Conservation (phyloP, 108 stramenopile species). For the Aureococcus anophagefferens region DNA sequence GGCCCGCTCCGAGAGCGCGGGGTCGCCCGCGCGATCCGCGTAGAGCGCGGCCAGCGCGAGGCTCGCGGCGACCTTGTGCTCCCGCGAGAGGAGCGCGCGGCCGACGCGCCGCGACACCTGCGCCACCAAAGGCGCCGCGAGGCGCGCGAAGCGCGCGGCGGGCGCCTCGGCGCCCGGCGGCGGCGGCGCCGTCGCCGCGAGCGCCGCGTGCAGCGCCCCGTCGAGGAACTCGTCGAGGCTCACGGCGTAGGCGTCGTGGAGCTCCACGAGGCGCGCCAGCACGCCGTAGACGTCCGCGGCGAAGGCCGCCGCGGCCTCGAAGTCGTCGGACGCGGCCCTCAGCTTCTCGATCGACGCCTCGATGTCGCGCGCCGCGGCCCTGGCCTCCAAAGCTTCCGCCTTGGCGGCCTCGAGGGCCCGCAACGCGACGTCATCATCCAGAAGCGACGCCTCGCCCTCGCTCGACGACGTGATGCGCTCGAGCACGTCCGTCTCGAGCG, state of each 20-base stretch:
- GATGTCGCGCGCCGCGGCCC: conserved; percentile 84
- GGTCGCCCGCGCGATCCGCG: too few species aligned
- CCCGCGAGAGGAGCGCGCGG: not conserved
- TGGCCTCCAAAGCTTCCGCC: conserved; percentile 71
- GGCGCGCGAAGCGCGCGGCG: not conserved
- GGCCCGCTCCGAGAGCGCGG: too few species aligned
- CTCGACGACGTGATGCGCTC: conserved; percentile 62
- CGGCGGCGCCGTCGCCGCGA: conserved; percentile 1
- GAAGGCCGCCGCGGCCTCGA: conserved; percentile 31
- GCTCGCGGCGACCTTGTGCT: not conserved
- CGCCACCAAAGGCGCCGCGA: not conserved
- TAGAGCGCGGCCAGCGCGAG: too few species aligned
- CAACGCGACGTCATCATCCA: conserved; percentile 89
- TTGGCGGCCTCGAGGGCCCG: conserved; percentile 89
- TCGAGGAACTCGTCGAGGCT: conserved; percentile 22
- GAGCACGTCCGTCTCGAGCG: conserved; percentile 91
- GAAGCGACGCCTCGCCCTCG: conserved; percentile 22
- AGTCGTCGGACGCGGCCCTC: conserved; percentile 60
- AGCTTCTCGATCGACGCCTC: conserved; percentile 83
- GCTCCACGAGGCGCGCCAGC: conserved; percentile 15
- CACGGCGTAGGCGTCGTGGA: not conserved
- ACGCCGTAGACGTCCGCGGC: conserved; percentile 36
- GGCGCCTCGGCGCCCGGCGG: not conserved
- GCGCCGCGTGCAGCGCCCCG: conserved; percentile 51
- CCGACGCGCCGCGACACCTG: not conserved